Conservation (phyloP, 331 rosid genomes). For the Saraca asoca region DNA sequence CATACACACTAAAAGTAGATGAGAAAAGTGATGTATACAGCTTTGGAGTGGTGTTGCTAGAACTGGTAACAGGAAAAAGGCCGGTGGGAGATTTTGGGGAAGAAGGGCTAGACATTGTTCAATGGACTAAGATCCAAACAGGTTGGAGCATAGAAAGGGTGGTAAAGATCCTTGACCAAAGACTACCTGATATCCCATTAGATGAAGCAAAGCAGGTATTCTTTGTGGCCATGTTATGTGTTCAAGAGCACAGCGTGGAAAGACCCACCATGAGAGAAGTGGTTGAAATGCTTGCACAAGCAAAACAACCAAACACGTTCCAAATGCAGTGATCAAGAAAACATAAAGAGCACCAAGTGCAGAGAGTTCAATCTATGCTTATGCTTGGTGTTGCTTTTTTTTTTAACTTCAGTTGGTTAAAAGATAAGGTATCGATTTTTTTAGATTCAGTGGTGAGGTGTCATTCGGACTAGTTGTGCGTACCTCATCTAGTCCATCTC, state of each 20-base stretch:
- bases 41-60: slow-evolving; percentile 77
- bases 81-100: slow-evolving; percentile 81
- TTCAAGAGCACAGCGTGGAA: slow-evolving; percentile 76
- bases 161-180: slow-evolving; percentile 58
- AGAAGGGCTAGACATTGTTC: slow-evolving; percentile 83
- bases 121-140: slow-evolving; percentile 66
- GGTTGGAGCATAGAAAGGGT: slow-evolving; percentile 56
- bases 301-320: slow-evolving; percentile 60
- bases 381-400: slow-evolving; percentile 24
- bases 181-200: slow-evolving; percentile 47
- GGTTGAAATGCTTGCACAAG: slow-evolving; percentile 79
- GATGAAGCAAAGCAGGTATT: slow-evolving; percentile 72
- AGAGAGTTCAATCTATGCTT: slow-evolving; percentile 16
- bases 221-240: slow-evolving; percentile 78
- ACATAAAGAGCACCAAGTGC: not conserved
- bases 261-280: slow-evolving; percentile 91
- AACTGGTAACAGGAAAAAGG: slow-evolving; percentile 64
- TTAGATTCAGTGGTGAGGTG: slow-evolving; percentile 34
- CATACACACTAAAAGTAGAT: slow-evolving; percentile 76
- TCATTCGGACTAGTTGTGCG: slow-evolving; percentile 27
- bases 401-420: slow-evolving; percentile 13
- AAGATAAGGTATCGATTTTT: slow-evolving; percentile 24
- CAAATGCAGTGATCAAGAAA: slow-evolving; percentile 44
- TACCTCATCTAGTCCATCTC: too few relatives aligned
- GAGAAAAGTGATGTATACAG: slow-evolving; percentile 87